These are phyloP conservation scores for Aspergillus nanangensis DNA, from an alignment of 495 filamentous ascomycete genomes.

Conservation along the genomic window DNA sequence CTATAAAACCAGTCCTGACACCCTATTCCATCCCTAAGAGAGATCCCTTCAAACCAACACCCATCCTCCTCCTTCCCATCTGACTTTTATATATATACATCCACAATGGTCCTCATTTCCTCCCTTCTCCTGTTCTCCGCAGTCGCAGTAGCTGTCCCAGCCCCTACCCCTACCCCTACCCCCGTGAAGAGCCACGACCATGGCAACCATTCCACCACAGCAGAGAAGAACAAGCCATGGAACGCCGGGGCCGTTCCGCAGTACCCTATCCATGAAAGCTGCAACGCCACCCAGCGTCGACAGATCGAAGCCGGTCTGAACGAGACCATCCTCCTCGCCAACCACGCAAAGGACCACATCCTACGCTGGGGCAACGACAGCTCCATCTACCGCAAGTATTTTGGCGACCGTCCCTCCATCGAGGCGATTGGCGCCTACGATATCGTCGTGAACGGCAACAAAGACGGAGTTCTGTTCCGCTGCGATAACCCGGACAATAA, in stretches of 20 bases:
- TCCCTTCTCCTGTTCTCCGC: constrained; percentile 5
- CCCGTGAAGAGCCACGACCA: background rate
- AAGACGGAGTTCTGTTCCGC: constrained; percentile 44
- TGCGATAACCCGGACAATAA: constrained; percentile 58
- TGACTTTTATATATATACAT: no score
- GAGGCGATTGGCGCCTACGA: constrained; percentile 50
- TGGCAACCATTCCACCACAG: background rate
- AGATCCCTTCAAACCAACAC: no score
- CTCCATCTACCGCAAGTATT: constrained; percentile 53
- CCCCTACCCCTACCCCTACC: background rate
- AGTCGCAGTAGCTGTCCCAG: constrained; percentile 7
- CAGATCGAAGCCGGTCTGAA: constrained; percentile 43
- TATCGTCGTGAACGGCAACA: constrained; percentile 42
- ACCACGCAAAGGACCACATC: constrained; percentile 43
- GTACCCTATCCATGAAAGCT: constrained; percentile 50
- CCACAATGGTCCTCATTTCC: constrained; percentile 1
- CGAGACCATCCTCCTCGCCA: constrained; percentile 44
- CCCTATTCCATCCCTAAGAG: no score
- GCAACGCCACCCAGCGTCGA: constrained; percentile 47
- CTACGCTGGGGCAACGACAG: constrained; percentile 47
- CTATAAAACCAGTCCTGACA: no score
- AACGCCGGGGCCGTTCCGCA: constrained; percentile 16
- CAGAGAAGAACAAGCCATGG: no score
- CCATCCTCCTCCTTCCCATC: no score
- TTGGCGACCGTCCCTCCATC: constrained; percentile 44